Conservation (phyloP, 257 asterid genomes). For the Lycium ferocissimum region DNA sequence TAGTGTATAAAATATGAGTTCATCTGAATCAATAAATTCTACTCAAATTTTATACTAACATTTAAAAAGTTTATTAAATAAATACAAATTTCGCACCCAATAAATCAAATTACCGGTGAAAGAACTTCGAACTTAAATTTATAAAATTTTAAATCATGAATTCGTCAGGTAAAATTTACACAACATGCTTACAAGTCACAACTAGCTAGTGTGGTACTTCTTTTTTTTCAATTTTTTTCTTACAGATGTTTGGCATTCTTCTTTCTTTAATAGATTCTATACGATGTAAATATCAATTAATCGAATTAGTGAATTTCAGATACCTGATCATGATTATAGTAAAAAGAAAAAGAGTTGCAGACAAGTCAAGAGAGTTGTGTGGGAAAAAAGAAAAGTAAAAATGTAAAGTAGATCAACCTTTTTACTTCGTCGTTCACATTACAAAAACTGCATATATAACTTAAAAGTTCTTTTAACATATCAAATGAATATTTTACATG, state of each 20-base stretch:
- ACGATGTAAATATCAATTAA: background rate
- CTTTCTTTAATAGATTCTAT: background rate
- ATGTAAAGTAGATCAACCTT: background rate
- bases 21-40: background rate
- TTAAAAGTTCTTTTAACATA: conserved; percentile 15
- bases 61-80: background rate
- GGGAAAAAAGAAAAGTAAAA: background rate
- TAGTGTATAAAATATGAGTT: background rate
- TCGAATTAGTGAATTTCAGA: background rate
- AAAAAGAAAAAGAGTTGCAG: background rate
- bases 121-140: no score
- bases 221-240: background rate
- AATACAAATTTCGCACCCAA: background rate
- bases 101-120: background rate
- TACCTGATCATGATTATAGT: background rate
- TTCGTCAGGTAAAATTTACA: no score
- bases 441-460: background rate
- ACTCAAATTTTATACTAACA: background rate
- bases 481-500: conserved; percentile 39
- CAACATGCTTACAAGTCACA: background rate
- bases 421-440: background rate
- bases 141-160: no score
- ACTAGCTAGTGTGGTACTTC: background rate
- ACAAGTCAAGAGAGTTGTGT: background rate
- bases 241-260: background rate